These are phyloP conservation scores for Alternaria ventricosa DNA, from an alignment of 2,329 filamentous ascomycete species.

Conservation along the genomic window DNA sequence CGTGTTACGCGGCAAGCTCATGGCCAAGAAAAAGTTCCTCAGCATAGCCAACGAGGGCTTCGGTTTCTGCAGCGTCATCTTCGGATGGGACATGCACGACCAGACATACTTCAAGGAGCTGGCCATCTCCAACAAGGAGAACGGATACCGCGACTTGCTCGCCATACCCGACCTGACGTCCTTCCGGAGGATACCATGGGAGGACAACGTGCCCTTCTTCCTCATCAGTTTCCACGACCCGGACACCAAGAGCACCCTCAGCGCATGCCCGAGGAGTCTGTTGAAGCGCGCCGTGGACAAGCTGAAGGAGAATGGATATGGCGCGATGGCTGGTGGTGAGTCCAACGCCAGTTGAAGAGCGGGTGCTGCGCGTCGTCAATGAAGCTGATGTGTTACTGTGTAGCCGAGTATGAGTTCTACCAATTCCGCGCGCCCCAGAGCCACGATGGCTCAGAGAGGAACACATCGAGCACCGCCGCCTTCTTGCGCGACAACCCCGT, in stretches of 20 bases:
- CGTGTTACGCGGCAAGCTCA: constrained; percentile 84
- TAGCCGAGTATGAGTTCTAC: constrained; percentile 95
- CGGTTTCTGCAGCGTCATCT: constrained; percentile 92
- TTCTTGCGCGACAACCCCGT: constrained; percentile 78
- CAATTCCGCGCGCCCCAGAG: constrained; percentile 76
- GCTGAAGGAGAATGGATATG: constrained; percentile 71
- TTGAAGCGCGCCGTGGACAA: constrained; percentile 72
- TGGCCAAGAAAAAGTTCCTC: constrained; percentile 92
- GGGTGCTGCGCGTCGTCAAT: constrained; percentile 20
- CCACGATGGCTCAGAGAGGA: constrained; percentile 59
- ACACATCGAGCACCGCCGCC: constrained; percentile 72
- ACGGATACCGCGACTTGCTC: constrained; percentile 85
- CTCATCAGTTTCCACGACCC: constrained; percentile 84
- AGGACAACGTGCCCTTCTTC: constrained; percentile 85
- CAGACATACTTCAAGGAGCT: constrained; percentile 86
- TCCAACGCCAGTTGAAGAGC: constrained; percentile 8
- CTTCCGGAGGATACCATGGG: constrained; percentile 89
- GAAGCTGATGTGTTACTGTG: constrained; percentile 23
- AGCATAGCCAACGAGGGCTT: constrained; percentile 82
- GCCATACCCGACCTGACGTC: constrained; percentile 79
- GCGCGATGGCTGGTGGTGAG: constrained; percentile 88
- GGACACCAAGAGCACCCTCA: constrained; percentile 73
- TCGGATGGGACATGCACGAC: constrained; percentile 98
- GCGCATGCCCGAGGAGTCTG: constrained; percentile 79
- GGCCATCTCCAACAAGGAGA: constrained; percentile 85